Evolutionary conservation across 495 filamentous ascomycete species (phyloP).

Genomic region (Xylaria acuta): DNA sequence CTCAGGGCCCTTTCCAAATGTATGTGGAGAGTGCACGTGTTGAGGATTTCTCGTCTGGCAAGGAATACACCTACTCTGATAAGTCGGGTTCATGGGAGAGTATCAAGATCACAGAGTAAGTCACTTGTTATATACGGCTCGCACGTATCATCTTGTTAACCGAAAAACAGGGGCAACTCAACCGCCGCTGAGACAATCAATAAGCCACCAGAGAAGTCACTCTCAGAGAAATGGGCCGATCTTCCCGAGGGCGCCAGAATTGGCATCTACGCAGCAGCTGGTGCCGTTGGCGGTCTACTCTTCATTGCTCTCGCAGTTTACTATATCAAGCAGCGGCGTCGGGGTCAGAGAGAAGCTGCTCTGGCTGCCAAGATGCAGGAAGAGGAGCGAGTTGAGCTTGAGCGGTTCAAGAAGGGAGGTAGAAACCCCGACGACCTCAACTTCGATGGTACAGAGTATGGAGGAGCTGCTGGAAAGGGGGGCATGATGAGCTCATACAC

Average conservation of each 20-base stretch:
- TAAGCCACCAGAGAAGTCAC: conserved; percentile 49
- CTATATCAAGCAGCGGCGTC: conserved; percentile 70
- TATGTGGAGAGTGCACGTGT: conserved; percentile 70
- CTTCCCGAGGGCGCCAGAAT: conserved; percentile 62
- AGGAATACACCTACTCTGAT: conserved; percentile 73
- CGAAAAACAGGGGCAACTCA: conserved; percentile 64
- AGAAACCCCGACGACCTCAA: conserved; percentile 53
- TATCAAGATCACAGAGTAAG: conserved; percentile 71
- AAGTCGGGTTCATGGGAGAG: conserved; percentile 69
- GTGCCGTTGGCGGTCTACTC: conserved; percentile 54
- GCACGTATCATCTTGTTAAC: conserved; percentile 11
- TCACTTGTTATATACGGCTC: conserved; percentile 18
- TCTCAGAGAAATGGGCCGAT: conserved; percentile 63
- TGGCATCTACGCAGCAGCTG: conserved; percentile 65
- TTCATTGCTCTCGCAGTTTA: conserved; percentile 59
- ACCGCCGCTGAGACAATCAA: conserved; percentile 55
- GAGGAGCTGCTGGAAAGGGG: conserved; percentile 40
- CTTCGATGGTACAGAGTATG: conserved; percentile 49
- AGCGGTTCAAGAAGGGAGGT: conserved; percentile 57
- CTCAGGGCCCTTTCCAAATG: conserved; percentile 75
- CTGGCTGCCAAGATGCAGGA: conserved; percentile 60
- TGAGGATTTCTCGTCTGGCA: conserved; percentile 71
- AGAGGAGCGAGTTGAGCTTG: conserved; percentile 68
- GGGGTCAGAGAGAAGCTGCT: conserved; percentile 68
- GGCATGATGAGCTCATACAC: conserved; percentile 42